Conservation (phyloP, 75 land plant species). For the Pinus tabuliformis region DNA sequence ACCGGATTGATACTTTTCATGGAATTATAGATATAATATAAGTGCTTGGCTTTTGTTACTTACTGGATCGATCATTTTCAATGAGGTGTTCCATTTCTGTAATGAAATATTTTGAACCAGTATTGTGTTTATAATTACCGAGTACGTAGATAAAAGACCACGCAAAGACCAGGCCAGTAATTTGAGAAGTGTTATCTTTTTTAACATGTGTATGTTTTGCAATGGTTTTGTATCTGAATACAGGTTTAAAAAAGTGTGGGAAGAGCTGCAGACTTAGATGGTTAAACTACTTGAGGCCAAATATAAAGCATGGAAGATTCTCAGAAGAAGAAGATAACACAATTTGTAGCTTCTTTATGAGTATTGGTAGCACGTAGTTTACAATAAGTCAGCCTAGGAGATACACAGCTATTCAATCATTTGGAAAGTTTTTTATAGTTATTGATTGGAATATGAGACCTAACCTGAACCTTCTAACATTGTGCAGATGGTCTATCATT, state of each 20-base stretch:
- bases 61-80: too few species aligned
- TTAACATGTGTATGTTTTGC: not conserved
- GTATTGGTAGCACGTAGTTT: slow-evolving; percentile 49
- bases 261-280: slow-evolving; percentile 84
- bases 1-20: too few species aligned
- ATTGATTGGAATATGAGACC: not conserved
- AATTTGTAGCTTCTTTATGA: slow-evolving; percentile 47
- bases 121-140: not conserved
- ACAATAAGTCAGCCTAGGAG: not conserved
- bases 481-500: slow-evolving; percentile 38
- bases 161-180: not conserved
- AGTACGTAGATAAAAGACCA: not conserved
- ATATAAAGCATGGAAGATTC: slow-evolving; percentile 72
- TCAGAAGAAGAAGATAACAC: slow-evolving; percentile 67
- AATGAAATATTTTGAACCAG: too few species aligned
- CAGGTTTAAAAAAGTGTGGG: slow-evolving; percentile 71
- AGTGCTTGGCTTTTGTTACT: not conserved
- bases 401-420: not conserved
- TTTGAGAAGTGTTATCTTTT: not conserved
- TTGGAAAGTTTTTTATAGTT: too few species aligned
- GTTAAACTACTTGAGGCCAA: slow-evolving; percentile 76
- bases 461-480: not conserved
- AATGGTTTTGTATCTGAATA: not conserved
- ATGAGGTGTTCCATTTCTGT: too few species aligned
- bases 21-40: not conserved